Evolutionary conservation across 1,139 yeast genomes (phyloP).

Genomic region (Yamadazyma sp.): DNA sequence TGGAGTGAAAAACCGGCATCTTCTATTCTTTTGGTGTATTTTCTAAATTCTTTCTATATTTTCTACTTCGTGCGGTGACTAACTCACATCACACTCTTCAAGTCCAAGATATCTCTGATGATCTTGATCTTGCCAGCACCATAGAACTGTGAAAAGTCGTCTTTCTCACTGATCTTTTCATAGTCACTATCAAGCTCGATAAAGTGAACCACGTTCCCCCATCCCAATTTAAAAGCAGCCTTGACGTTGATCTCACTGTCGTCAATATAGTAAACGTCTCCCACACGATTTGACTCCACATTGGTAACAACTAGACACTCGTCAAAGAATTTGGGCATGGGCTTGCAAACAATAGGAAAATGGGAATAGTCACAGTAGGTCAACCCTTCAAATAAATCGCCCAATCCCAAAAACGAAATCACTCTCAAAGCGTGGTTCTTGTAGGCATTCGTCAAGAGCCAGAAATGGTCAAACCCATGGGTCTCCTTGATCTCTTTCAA

Average conservation of each 20-base stretch:
- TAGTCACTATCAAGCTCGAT: conserved; percentile 52
- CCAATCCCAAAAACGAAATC: conserved; percentile 74
- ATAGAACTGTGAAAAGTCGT: conserved; percentile 38
- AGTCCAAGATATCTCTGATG: conserved; percentile 32
- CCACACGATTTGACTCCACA: conserved; percentile 40
- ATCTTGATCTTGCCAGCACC: conserved; percentile 35
- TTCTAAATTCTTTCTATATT: neutral
- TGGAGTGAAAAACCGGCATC: conserved; percentile 20
- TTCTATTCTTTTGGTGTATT: neutral
- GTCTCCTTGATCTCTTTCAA: conserved; percentile 43
- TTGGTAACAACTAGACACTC: conserved; percentile 67
- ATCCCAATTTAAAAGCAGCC: conserved; percentile 52
- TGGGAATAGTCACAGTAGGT: conserved; percentile 83
- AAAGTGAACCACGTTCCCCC: conserved; percentile 57
- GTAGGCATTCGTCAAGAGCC: conserved; percentile 96
- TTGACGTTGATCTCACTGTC: conserved; percentile 70
- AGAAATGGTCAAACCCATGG: conserved; percentile 42
- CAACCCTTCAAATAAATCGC: conserved; percentile 89
- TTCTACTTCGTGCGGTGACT: neutral
- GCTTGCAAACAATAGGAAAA: conserved; percentile 78
- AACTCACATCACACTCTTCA: conserved; percentile 7
- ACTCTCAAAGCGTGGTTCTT: conserved; percentile 83
- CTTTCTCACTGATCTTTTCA: conserved; percentile 24
- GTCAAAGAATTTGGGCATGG: conserved; percentile 57
- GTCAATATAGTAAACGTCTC: conserved; percentile 64